These are phyloP conservation scores for Glarea lozoyensis DNA, from an alignment of 495 filamentous ascomycete genomes.

Conservation along the genomic window DNA sequence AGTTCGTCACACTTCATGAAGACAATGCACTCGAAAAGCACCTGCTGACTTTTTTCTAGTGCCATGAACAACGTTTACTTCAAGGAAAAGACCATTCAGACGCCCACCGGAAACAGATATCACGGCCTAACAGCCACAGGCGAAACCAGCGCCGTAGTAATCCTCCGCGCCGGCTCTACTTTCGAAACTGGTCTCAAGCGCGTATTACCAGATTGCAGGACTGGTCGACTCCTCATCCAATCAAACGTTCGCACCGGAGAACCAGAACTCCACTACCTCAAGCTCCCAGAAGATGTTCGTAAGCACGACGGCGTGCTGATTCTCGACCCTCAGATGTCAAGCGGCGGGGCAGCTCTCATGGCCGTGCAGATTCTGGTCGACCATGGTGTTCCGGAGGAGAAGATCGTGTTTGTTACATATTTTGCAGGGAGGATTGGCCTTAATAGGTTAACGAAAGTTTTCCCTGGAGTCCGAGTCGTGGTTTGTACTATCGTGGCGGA, in stretches of 20 bases:
- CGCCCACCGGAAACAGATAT: slow-evolving; percentile 59
- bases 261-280: slow-evolving; percentile 83
- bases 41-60: slow-evolving; percentile 25
- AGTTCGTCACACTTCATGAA: too few relatives aligned
- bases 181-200: slow-evolving; percentile 83
- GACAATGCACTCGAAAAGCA: background rate
- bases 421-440: slow-evolving; percentile 74
- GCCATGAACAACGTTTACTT: slow-evolving; percentile 68
- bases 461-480: slow-evolving; percentile 74
- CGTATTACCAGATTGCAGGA: slow-evolving; percentile 84
- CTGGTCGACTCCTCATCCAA: slow-evolving; percentile 83
- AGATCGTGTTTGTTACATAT: slow-evolving; percentile 83
- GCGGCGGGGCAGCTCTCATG: slow-evolving; percentile 91
- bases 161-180: slow-evolving; percentile 77
- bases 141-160: slow-evolving; percentile 74
- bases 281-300: slow-evolving; percentile 60
- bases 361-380: slow-evolving; percentile 89
- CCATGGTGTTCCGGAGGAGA: slow-evolving; percentile 79
- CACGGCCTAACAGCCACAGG: slow-evolving; percentile 57
- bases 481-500: slow-evolving; percentile 71
- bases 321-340: slow-evolving; percentile 88
- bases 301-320: slow-evolving; percentile 72
- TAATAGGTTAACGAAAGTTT: slow-evolving; percentile 75
- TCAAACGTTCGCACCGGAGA: slow-evolving; percentile 76
- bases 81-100: slow-evolving; percentile 48